Evolutionary conservation across 2,329 filamentous ascomycete genomes (phyloP), one percentile per base, ranked within the genome.

Genomic region (Botrytis fragariae): DNA sequence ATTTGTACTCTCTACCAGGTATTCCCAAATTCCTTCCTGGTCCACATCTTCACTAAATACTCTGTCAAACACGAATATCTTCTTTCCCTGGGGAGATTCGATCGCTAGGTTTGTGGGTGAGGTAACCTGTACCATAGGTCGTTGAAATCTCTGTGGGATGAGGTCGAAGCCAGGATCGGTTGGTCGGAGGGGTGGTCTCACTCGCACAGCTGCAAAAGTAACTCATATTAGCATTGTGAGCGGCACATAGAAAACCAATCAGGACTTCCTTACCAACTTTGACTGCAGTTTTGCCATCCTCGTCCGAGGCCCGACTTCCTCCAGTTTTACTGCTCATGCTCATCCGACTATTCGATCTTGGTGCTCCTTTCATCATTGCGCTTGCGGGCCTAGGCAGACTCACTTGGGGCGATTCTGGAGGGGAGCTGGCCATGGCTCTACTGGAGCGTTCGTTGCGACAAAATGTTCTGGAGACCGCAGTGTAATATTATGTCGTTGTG

Each of bases 41-140:
- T 89, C 88, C 12, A 94, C 87, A 3, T 96, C 92, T 78, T 95
- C 90, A 45, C 90, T 88, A 80, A 99, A 99, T 8, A 99, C 95
- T 75, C 94, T 91, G 83, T 99, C 96, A 81, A 99, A 99, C 32
- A 98, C 92, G 81, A 99, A 99, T 5, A 98, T 87, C 81, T 98
- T 98, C 80, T 92, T 92, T 68, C 95, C 96, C 80, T 97, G 94
- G 0, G 94, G 92, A 3, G 95, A 93, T 80, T 98, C 96, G 77
- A 99, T 94, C 37, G 93, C 88, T 67, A 99, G 85, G 81, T 89
- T 97, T 10, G 94, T 98, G 62, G 92, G 87, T 25, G 94, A 93
- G 18, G 92, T 94, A 74, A 95, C 93, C 77, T 98, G 94, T 75
- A 97, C 94, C 86, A 95, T 97, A 57, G 95, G 92, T 76, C 92